A percentile compares a stretch with the other conserved stretches of the same genome.
phyloP scores from a whole-genome alignment of 331 rosid species.

The Saraca asoca region DNA sequence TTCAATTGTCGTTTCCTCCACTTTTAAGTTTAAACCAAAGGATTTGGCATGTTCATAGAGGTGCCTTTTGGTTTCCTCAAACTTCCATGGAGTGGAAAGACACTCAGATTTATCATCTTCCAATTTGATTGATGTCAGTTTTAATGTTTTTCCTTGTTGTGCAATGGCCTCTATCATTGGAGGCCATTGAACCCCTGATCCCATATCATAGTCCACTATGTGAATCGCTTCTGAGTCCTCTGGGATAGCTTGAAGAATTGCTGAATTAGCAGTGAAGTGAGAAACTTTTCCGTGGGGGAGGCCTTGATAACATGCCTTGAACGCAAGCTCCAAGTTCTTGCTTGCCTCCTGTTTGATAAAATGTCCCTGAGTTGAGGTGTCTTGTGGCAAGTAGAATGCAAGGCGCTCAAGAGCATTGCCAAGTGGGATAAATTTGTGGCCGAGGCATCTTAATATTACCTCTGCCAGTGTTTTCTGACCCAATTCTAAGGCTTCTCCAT shows the following conservation, averaged over 20 bases:
- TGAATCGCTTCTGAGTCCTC: conserved; percentile 48
- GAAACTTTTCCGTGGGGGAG: conserved; percentile 56
- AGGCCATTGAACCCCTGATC: conserved; percentile 60
- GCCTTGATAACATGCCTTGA: conserved; percentile 50
- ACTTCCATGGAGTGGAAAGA: conserved; percentile 34
- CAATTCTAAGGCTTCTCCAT: conserved; percentile 47
- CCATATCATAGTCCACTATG: conserved; percentile 53
- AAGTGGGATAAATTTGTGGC: conserved; percentile 50
- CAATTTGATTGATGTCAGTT: conserved; percentile 56
- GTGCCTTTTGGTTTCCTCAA: conserved; percentile 44
- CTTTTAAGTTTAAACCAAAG: conserved; percentile 49
- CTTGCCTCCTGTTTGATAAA: conserved; percentile 54
- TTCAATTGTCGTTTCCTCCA: conserved; percentile 53
- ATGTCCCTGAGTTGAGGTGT: conserved; percentile 24
- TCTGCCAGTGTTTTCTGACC: conserved; percentile 47
- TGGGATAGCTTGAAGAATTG: conserved; percentile 52
- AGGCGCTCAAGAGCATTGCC: conserved; percentile 55
- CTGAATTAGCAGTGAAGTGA: conserved; percentile 53
- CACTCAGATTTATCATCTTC: conserved; percentile 25
- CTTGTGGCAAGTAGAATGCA: conserved; percentile 47
- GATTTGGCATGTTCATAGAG: conserved; percentile 48
- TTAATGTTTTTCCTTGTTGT: conserved; percentile 31
- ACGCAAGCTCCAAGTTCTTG: conserved; percentile 41
- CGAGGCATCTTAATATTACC: conserved; percentile 43
- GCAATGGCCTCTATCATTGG: conserved; percentile 50